A percentile compares a stretch with the other conserved stretches of the same genome.
These are phyloP conservation scores for Priceomyces carsonii DNA, from an alignment of 805 yeast species.

Conservation along the genomic window DNA sequence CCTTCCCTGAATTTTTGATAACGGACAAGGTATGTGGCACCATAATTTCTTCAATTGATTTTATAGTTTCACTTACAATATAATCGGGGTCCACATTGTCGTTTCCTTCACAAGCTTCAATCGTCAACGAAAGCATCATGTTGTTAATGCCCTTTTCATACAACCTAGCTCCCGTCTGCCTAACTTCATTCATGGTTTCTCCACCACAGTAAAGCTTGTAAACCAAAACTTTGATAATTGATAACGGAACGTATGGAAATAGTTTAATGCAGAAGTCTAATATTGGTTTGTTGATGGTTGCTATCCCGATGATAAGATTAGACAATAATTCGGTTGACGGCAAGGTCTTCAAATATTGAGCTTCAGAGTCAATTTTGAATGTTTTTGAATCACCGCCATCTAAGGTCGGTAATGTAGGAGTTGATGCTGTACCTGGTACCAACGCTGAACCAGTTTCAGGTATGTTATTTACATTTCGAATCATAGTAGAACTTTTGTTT, in stretches of 20 bases:
- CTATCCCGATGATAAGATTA: slow-evolving; percentile 66
- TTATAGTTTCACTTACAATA: slow-evolving; percentile 63
- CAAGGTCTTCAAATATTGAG: slow-evolving; percentile 52
- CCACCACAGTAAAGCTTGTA: slow-evolving; percentile 92
- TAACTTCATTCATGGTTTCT: slow-evolving; percentile 68
- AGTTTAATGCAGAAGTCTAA: slow-evolving; percentile 60
- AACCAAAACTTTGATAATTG: slow-evolving; percentile 67
- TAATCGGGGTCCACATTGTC: slow-evolving; percentile 57
- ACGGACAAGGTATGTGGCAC: slow-evolving; percentile 69
- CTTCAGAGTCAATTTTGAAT: not conserved
- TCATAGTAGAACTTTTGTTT: slow-evolving; percentile 19
- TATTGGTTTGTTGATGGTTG: slow-evolving; percentile 64
- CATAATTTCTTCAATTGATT: slow-evolving; percentile 66
- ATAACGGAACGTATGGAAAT: slow-evolving; percentile 76
- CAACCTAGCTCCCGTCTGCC: slow-evolving; percentile 66
- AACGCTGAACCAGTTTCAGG: slow-evolving; percentile 6
- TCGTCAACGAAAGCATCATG: slow-evolving; percentile 93
- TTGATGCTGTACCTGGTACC: slow-evolving; percentile 1
- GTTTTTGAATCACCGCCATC: not conserved
- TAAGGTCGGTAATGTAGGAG: slow-evolving; percentile 3
- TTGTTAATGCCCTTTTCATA: slow-evolving; percentile 78
- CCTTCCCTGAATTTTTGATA: slow-evolving; percentile 44
- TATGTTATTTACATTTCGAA: slow-evolving; percentile 13
- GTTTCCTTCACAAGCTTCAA: slow-evolving; percentile 87
- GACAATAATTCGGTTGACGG: slow-evolving; percentile 59